A percentile compares a stretch with the other conserved stretches of the same genome.
These are phyloP conservation scores for Thraustochytrium sp. DNA, from an alignment of 352 stramenopile species.

Conservation along the genomic window DNA sequence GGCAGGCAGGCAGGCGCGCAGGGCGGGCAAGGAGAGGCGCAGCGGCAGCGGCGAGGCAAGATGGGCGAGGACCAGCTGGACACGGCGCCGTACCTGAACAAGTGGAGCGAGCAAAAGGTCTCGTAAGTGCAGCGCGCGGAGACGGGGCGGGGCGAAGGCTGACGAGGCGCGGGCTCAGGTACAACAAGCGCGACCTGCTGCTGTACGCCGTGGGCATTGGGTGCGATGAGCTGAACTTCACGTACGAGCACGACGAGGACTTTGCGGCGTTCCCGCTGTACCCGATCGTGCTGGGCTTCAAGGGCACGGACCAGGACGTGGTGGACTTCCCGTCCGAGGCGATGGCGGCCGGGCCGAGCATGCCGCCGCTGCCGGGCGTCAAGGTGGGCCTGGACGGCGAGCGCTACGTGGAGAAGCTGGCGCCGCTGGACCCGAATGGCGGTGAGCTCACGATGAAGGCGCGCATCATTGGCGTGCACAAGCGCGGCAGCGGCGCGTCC, in stretches of 20 bases:
- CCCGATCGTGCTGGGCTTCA: constrained; percentile 74
- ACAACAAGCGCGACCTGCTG: constrained; percentile 80
- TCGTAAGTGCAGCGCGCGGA: background rate
- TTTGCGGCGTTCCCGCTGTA: constrained; percentile 80
- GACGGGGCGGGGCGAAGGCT: background rate
- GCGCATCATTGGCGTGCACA: constrained; percentile 72
- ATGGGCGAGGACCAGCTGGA: constrained; percentile 37
- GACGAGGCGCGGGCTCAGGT: constrained; percentile 48
- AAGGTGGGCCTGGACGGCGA: constrained; percentile 72
- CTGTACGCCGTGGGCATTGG: constrained; percentile 77
- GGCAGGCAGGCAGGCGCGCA: too few relatives aligned
- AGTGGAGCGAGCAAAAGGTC: constrained; percentile 44
- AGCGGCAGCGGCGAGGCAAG: too few relatives aligned
- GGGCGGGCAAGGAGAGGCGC: too few relatives aligned
- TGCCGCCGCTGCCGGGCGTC: constrained; percentile 59
- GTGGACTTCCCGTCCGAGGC: constrained; percentile 64
- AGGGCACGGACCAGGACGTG: constrained; percentile 72
- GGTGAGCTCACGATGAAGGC: constrained; percentile 59
- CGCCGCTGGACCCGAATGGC: constrained; percentile 61
- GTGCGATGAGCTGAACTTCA: constrained; percentile 72
- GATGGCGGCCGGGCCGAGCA: constrained; percentile 55
- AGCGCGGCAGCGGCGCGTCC: constrained; percentile 65
- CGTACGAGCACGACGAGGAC: constrained; percentile 72
- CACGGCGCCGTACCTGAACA: constrained; percentile 39
- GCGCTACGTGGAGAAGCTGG: constrained; percentile 70